Conservation (phyloP, 768 basidiomycete genomes). For the Obba rivulosa region DNA sequence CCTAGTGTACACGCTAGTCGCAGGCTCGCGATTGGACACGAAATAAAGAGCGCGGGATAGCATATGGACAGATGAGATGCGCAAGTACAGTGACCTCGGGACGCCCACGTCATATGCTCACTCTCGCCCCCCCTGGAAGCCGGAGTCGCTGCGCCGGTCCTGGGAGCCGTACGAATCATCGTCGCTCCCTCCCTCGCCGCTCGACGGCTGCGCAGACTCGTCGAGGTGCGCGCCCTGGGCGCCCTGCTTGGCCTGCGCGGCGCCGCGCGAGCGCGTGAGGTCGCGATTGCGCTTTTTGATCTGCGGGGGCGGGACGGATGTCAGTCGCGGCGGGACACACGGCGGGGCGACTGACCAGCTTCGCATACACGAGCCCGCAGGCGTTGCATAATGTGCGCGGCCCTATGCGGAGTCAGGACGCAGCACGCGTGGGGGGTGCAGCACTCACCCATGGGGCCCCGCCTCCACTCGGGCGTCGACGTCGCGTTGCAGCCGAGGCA, state of each 20-base stretch:
- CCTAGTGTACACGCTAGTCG: background rate
- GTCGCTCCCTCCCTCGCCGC: constrained; percentile 23
- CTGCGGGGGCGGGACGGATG: constrained; percentile 6
- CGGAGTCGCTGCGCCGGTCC: constrained; percentile 19
- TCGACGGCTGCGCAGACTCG: constrained; percentile 14
- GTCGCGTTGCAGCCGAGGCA: constrained; percentile 82
- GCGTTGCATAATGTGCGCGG: constrained; percentile 83
- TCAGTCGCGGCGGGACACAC: background rate
- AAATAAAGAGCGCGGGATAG: background rate
- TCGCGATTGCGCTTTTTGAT: constrained; percentile 26
- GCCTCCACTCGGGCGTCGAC: constrained; percentile 82
- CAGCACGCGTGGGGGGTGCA: background rate
- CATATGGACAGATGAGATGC: background rate
- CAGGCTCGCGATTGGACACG: background rate
- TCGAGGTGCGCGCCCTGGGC: constrained; percentile 3
- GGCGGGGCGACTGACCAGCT: constrained; percentile 49
- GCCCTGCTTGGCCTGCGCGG: background rate
- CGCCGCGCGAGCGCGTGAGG: constrained; percentile 17
- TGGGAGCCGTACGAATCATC: constrained; percentile 25
- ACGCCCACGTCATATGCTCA: constrained; percentile 1
- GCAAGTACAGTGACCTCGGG: background rate
- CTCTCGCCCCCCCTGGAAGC: constrained; percentile 14
- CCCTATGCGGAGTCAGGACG: constrained; percentile 35
- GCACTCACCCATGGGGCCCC: constrained; percentile 71
- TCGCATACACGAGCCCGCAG: constrained; percentile 83